phyloP scores from a whole-genome alignment of 2,329 filamentous ascomycete genomes.

The Talaromyces sp. region DNA sequence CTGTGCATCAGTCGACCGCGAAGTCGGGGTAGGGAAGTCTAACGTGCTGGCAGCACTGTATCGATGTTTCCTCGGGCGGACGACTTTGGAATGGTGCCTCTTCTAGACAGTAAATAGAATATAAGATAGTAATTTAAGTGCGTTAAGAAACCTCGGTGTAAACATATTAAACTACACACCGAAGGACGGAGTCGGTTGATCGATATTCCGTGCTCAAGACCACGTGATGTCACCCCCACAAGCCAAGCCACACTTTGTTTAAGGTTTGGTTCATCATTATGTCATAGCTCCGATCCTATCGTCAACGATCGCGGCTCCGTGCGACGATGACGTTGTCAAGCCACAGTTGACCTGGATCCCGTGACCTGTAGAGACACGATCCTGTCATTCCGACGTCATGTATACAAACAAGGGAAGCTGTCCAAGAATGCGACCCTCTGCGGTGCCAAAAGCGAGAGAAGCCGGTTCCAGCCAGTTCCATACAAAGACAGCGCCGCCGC shows the following conservation, averaged over 20 bases:
- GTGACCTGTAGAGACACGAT: not conserved
- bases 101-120: no score
- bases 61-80: no score
- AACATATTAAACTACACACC: not conserved
- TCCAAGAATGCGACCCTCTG: not conserved
- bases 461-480: not conserved
- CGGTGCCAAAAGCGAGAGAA: not conserved
- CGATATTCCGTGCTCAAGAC: not conserved
- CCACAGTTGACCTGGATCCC: not conserved
- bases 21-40: no score
- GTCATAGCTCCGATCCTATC: not conserved
- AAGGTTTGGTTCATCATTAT: not conserved
- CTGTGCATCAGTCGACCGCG: no score
- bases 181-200: not conserved
- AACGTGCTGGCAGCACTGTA: no score
- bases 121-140: no score
- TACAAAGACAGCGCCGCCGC: not conserved
- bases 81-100: no score
- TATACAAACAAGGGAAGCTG: not conserved
- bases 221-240: not conserved
- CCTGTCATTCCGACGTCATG: constrained; percentile 7
- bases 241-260: constrained; percentile 7
- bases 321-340: not conserved
- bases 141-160: not conserved
- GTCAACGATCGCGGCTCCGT: not conserved